Evolutionary conservation across 805 yeast species (phyloP).

Genomic region (Helenozyma rhizophorensis): DNA sequence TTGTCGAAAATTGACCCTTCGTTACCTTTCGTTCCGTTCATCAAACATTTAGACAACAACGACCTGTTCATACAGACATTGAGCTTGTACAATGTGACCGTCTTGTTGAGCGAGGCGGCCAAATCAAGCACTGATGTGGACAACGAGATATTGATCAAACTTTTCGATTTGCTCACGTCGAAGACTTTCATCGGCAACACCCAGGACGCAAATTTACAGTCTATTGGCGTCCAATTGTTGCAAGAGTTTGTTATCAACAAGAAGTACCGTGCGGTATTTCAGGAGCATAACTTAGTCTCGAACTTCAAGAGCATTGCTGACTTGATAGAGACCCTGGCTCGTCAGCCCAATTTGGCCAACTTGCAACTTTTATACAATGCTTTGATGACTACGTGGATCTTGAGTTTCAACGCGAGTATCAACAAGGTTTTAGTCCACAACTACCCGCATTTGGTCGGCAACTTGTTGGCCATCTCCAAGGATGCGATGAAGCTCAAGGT

Average conservation of each 20-base stretch:
- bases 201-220: slow-evolving; percentile 47
- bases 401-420: slow-evolving; percentile 64
- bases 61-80: slow-evolving; percentile 58
- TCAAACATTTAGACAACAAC: slow-evolving; percentile 45
- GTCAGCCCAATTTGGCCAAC: slow-evolving; percentile 39
- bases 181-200: slow-evolving; percentile 24
- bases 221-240: slow-evolving; percentile 57
- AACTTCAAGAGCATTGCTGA: slow-evolving; percentile 31
- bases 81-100: slow-evolving; percentile 49
- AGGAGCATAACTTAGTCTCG: slow-evolving; percentile 27
- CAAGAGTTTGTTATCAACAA: slow-evolving; percentile 56
- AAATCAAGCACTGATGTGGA: slow-evolving; percentile 22
- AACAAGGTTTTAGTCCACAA: slow-evolving; percentile 45
- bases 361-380: slow-evolving; percentile 83
- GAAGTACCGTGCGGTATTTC: slow-evolving; percentile 49
- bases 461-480: slow-evolving; percentile 56
- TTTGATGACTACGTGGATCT: slow-evolving; percentile 76
- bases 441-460: slow-evolving; percentile 52
- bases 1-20: slow-evolving; percentile 39
- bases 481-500: slow-evolving; percentile 90
- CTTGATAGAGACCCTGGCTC: slow-evolving; percentile 27
- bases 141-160: slow-evolving; percentile 34
- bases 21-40: slow-evolving; percentile 51
- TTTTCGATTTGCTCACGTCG: slow-evolving; percentile 35
- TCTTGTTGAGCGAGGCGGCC: slow-evolving; percentile 36